Base-by-base conservation (phyloP, 768 basidiomycete species). In the Kondoa malvinella region DNA sequence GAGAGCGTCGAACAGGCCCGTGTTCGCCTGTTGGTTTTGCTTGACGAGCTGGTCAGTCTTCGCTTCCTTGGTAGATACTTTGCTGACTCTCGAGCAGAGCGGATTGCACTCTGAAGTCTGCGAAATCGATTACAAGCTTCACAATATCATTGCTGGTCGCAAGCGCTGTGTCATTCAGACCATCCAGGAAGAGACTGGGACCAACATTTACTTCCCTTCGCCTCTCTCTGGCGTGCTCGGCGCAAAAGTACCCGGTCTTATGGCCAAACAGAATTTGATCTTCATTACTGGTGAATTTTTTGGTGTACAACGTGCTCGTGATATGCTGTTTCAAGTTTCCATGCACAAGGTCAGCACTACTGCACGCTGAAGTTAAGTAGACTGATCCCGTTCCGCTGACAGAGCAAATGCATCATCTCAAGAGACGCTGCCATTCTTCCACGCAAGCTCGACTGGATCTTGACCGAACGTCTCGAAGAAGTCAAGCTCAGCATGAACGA, bases 261-360 rank as follows among this genome's bases (percentile, higher is more conserved):
- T 75, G 77, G 68, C 72, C 69, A 81, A 79, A 74, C 82, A 86
- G 74, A 90, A 89, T 75, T 79, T 86, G 26, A 87, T 97, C 69
- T 99, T 89, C 87, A 92, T 99, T 73, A 96, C 94, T 0, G 94
- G 94, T 56, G 94, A 96, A 77, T 95, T 94, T 76, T 94, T 96
- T 71, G 89, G 89, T 21, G 92, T 96, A 14, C 89, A 94, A 76
- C 80, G 94, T 64, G 94, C 94, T 14, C 82, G 89, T 71, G 94
- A 96, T 75, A 96, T 95, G 92, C 79, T 99, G 12, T 86, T 85
- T 77, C 87, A 92, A 76, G 81, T 90, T 25, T 88, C 92, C 3
- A 79, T 86, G 67, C 86, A 82, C 75, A 96, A 96, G 83, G 92
- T 89, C 69, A 50, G 40, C 40, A 8, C 40, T 50, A 8, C 40